Conservation (phyloP, 1,284 basidiomycete genomes). For the Cryptococcus wingfieldii region DNA sequence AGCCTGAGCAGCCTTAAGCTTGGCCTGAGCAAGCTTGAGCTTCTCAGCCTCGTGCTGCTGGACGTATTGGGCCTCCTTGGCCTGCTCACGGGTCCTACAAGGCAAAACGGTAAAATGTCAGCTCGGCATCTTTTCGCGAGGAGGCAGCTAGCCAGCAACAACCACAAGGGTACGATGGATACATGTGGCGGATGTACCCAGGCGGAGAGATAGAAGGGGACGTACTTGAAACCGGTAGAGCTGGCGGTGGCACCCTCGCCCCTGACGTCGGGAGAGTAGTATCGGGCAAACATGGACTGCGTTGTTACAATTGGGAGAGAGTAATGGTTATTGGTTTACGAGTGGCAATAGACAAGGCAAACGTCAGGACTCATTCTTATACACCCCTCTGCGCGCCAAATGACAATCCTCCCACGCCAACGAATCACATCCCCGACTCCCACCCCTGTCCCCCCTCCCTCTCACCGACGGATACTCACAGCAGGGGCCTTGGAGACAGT, state of each 20-base stretch:
- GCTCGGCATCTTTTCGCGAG: not conserved
- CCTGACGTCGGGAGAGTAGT: constrained; percentile 36
- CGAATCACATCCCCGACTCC: not conserved
- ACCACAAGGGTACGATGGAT: not conserved
- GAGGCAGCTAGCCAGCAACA: not conserved
- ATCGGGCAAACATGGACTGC: constrained; percentile 31
- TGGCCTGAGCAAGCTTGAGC: constrained; percentile 18
- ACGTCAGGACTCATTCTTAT: not conserved
- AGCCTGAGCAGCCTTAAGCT: constrained; percentile 34
- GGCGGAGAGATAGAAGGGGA: constrained; percentile 1
- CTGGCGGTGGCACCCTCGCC: constrained; percentile 39
- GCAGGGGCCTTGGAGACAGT: constrained; percentile 18
- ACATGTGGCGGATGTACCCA: too few species aligned
- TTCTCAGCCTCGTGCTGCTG: constrained; percentile 19
- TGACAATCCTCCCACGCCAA: not conserved
- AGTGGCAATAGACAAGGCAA: not conserved
- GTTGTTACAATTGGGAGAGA: not conserved
- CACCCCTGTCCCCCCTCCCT: not conserved
- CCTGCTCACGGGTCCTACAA: constrained; percentile 41
- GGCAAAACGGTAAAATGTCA: not conserved
- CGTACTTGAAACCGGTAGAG: constrained; percentile 43
- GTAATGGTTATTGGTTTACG: not conserved
- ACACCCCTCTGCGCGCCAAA: not conserved
- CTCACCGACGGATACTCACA: constrained; percentile 12
- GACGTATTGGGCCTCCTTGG: constrained; percentile 47